Percentiles rank a stretch among this genome's conserved stretches.
phyloP scores from a whole-genome alignment of 768 basidiomycete genomes.

The Neoboletus subvelutipes region DNA sequence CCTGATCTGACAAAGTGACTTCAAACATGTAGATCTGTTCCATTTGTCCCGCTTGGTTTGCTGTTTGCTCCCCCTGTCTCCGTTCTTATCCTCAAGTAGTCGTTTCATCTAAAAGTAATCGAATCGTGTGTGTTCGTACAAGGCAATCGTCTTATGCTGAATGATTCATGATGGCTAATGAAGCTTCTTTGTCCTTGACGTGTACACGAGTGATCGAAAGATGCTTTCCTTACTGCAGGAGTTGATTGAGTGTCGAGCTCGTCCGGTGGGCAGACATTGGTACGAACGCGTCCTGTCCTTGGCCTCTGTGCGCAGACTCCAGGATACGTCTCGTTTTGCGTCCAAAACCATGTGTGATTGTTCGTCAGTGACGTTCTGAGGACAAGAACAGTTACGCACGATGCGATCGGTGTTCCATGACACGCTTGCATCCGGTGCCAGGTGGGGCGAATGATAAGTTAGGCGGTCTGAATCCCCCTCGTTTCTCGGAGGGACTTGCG shows the following conservation, averaged over 20 bases:
- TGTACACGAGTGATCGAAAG: slow-evolving; percentile 5
- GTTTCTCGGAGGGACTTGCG: not conserved
- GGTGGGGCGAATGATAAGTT: too few relatives aligned
- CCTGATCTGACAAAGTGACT: slow-evolving; percentile 15
- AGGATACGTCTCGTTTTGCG: slow-evolving; percentile 8
- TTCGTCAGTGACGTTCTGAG: not conserved
- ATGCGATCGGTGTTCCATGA: not conserved
- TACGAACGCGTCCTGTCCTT: not conserved
- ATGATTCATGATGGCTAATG: slow-evolving; percentile 5
- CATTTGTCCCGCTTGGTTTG: slow-evolving; percentile 1
- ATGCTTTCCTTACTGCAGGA: not conserved
- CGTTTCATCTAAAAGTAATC: slow-evolving; percentile 6
- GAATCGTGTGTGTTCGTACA: slow-evolving; percentile 9
- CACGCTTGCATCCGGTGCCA: too few relatives aligned
- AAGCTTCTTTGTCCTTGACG: not conserved
- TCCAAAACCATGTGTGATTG: slow-evolving; percentile 9
- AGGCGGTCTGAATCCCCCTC: too few relatives aligned
- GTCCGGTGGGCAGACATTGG: not conserved
- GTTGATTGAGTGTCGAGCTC: slow-evolving; percentile 7
- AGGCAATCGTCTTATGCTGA: not conserved
- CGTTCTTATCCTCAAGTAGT: not conserved
- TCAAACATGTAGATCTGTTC: slow-evolving; percentile 7
- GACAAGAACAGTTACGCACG: not conserved
- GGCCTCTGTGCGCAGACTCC: not conserved
- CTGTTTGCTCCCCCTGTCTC: not conserved